These are phyloP conservation scores for Geotrichum europaeum DNA, from an alignment of 1,139 yeast genomes.

Conservation along the genomic window DNA sequence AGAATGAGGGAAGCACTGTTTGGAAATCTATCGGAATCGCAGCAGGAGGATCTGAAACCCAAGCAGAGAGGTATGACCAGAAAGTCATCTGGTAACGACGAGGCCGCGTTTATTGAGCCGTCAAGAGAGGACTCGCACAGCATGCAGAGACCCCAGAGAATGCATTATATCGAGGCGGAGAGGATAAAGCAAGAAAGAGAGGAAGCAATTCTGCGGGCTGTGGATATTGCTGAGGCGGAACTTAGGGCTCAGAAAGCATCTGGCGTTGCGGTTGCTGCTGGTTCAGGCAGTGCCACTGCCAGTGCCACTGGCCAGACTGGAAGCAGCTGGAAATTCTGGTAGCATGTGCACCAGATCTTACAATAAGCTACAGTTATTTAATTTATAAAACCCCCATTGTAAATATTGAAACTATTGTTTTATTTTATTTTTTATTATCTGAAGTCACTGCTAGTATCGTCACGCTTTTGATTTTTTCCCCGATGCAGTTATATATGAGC, in stretches of 20 bases:
- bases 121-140: slow-evolving; percentile 40
- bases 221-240: slow-evolving; percentile 39
- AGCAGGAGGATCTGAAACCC: slow-evolving; percentile 55
- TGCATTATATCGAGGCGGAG: slow-evolving; percentile 72
- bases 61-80: slow-evolving; percentile 33
- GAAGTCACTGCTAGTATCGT: too few relatives aligned
- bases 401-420: neutral
- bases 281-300: neutral
- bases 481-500: neutral
- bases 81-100: slow-evolving; percentile 28
- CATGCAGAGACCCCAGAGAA: slow-evolving; percentile 62
- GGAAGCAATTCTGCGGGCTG: slow-evolving; percentile 56
- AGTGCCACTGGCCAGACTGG: neutral
- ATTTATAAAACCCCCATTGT: neutral
- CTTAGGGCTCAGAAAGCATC: neutral
- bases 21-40: slow-evolving; percentile 51
- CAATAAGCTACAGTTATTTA: neutral
- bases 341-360: neutral
- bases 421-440: too few relatives aligned
- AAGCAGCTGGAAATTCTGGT: slow-evolving; percentile 7
- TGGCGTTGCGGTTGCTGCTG: neutral
- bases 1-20: slow-evolving; percentile 47
- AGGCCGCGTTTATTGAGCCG: slow-evolving; percentile 25
- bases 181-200: slow-evolving; percentile 64
- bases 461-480: neutral